Conservation (phyloP, 805 yeast genomes). For the Saccharomycodes ludwigii region DNA sequence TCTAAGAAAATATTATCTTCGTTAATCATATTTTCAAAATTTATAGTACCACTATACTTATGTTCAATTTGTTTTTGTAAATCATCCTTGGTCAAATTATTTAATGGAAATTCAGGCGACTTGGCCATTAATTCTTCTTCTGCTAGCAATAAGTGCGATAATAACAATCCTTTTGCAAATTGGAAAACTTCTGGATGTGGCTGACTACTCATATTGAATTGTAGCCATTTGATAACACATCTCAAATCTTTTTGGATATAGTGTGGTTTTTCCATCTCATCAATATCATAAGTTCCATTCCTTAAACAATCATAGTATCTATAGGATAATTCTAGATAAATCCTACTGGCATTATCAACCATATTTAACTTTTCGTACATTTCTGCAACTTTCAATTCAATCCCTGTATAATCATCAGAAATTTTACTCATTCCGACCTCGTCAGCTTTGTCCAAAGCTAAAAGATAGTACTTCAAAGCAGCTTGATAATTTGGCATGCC, state of each 20-base stretch:
- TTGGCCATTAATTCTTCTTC: slow-evolving; percentile 47
- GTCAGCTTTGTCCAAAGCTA: slow-evolving; percentile 57
- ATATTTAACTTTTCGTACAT: slow-evolving; percentile 64
- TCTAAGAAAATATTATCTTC: slow-evolving; percentile 18
- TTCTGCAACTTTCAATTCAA: slow-evolving; percentile 77
- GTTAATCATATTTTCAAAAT: slow-evolving; percentile 18
- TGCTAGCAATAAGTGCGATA: slow-evolving; percentile 53
- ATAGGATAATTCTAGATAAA: slow-evolving; percentile 57
- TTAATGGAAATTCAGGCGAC: slow-evolving; percentile 24
- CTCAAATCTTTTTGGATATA: slow-evolving; percentile 59
- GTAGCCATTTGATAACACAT: slow-evolving; percentile 55
- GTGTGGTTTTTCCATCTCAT: slow-evolving; percentile 34
- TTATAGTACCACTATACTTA: too few relatives aligned
- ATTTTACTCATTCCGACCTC: slow-evolving; percentile 41
- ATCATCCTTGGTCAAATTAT: slow-evolving; percentile 16
- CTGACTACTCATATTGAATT: slow-evolving; percentile 26
- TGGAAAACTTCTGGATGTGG: slow-evolving; percentile 25
- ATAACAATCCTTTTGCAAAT: slow-evolving; percentile 41
- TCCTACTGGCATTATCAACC: slow-evolving; percentile 48
- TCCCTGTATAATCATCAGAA: slow-evolving; percentile 78
- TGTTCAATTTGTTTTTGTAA: too few relatives aligned
- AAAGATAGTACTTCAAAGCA: slow-evolving; percentile 62
- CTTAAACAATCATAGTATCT: slow-evolving; percentile 42
- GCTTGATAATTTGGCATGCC: slow-evolving; percentile 41
- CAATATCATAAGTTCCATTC: slow-evolving; percentile 15